Evolutionary conservation across 202 grass and related monocot genomes (phyloP), one percentile per base, ranked within the genome.

Genomic region (Brachypodium distachyon): DNA sequence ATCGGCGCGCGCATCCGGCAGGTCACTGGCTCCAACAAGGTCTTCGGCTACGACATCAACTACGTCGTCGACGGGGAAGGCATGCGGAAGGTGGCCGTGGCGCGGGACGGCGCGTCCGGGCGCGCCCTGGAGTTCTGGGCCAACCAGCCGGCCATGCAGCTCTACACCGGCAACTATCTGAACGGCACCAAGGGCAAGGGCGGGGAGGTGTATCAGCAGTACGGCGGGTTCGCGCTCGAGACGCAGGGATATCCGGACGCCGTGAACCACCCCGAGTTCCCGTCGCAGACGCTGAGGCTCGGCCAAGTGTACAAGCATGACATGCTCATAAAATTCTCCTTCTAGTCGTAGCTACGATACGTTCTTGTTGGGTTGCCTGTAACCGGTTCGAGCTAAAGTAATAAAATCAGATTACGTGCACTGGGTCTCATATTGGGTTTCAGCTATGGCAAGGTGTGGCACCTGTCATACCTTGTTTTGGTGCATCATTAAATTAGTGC

Each of bases 211-310:
- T 97, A 97, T 54, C 40, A 32, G 4, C 57, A 66, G 52, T 79
- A 92, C 32, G 82, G 7, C 0, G 95, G 69, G 16, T 76, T 97
- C 32, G 90, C 87, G 53, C 50, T 94, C 2, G 91, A 97, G 91
- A 93, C 94, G 8, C 91, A 93, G 77, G 94, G 75, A 4, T 97
- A 90, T 62, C 78, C 83, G 0, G 94, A 97, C 66, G 81, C 91
- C 47, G 91, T 97, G 67, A 97, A 97, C 72, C 94, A 97, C 83
- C 86, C 91, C 0, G 86, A 93, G 41, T 97, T 97, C 81, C 94
- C 94, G 26, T 90, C 87, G 1, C 66, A 86, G 54, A 82, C 70
- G 3, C 28, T 89, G 49, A 70, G 69, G 52, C 77, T 86, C 11
- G 86, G 89, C 3, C 63, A 89, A 77, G 74, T 73, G 23, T 96